Conservation (phyloP, 768 basidiomycete species). For the Agaricus sinodeliciosus region DNA sequence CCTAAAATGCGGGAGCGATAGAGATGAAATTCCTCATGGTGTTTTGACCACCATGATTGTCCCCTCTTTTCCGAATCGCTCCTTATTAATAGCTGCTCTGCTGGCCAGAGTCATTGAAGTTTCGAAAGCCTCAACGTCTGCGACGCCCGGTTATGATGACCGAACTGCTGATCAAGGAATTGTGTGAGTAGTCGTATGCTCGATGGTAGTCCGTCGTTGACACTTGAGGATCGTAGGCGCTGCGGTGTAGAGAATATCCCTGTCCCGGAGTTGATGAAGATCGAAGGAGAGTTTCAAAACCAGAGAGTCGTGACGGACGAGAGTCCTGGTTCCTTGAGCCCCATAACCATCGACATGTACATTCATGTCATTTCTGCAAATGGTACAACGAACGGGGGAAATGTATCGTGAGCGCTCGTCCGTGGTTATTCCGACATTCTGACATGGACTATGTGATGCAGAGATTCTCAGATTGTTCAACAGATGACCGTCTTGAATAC, state of each 20-base stretch:
- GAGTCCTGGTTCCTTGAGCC: not conserved
- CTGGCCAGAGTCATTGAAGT: not conserved
- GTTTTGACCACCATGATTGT: not conserved
- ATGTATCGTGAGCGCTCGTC: conserved; percentile 6
- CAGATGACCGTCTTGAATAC: conserved; percentile 36
- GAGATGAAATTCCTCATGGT: not conserved
- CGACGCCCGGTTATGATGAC: not conserved
- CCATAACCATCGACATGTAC: conserved; percentile 10
- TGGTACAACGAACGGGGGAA: conserved; percentile 10
- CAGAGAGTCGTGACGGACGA: not conserved
- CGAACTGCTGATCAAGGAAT: not conserved
- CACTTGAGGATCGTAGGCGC: not conserved
- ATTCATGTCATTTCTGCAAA: conserved; percentile 14
- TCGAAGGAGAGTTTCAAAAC: conserved; percentile 1
- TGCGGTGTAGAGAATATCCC: conserved; percentile 2
- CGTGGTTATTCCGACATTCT: not conserved
- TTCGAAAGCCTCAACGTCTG: not conserved
- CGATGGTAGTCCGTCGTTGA: not conserved
- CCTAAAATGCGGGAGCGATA: no score
- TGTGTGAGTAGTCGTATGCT: not conserved
- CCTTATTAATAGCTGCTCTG: conserved; percentile 1
- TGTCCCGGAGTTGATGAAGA: not conserved
- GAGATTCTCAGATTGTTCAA: conserved; percentile 22
- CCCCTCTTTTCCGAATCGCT: not conserved
- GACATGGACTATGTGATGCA: conserved; percentile 1